phyloP scores from a whole-genome alignment of 2,329 filamentous ascomycete species.

The Talaromyces pinophilus region DNA sequence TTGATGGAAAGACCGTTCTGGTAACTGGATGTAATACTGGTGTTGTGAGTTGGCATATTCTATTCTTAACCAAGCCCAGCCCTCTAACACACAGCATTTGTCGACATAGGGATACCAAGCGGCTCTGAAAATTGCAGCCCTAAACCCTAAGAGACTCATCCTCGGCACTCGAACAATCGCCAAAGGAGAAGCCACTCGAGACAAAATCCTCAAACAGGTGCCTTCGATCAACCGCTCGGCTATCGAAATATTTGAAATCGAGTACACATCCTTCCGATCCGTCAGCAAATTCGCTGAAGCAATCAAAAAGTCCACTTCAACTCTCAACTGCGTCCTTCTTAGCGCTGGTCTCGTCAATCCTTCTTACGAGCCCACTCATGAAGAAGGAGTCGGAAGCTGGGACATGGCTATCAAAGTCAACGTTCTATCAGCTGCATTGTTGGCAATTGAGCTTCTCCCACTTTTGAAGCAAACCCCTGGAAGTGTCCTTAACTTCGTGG shows the following conservation, averaged over 20 bases:
- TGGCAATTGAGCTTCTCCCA: slow-evolving; percentile 19
- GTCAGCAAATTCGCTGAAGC: slow-evolving; percentile 18
- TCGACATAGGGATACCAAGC: slow-evolving; percentile 18
- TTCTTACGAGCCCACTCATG: not conserved
- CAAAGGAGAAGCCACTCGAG: slow-evolving; percentile 18
- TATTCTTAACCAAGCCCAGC: not conserved
- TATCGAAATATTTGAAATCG: slow-evolving; percentile 12
- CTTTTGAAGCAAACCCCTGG: slow-evolving; percentile 11
- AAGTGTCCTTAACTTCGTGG: slow-evolving; percentile 21
- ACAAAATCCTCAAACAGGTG: slow-evolving; percentile 5
- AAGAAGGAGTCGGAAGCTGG: slow-evolving; percentile 16
- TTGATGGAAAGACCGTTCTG: slow-evolving; percentile 18
- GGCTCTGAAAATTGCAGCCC: slow-evolving; percentile 16
- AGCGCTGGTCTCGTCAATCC: slow-evolving; percentile 16
- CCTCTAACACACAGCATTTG: not conserved
- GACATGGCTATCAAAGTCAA: slow-evolving; percentile 18
- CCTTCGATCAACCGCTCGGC: slow-evolving; percentile 4
- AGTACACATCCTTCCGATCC: slow-evolving; percentile 18
- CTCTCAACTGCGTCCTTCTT: slow-evolving; percentile 20
- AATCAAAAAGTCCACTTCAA: slow-evolving; percentile 12
- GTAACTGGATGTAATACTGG: slow-evolving; percentile 20
- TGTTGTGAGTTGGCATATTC: not conserved
- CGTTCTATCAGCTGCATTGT: slow-evolving; percentile 19
- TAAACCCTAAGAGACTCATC: slow-evolving; percentile 17
- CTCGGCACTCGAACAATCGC: slow-evolving; percentile 18